These are phyloP conservation scores for Dictyostelium brefeldianum DNA, from an alignment of 78 protist genomes.

Conservation along the genomic window DNA sequence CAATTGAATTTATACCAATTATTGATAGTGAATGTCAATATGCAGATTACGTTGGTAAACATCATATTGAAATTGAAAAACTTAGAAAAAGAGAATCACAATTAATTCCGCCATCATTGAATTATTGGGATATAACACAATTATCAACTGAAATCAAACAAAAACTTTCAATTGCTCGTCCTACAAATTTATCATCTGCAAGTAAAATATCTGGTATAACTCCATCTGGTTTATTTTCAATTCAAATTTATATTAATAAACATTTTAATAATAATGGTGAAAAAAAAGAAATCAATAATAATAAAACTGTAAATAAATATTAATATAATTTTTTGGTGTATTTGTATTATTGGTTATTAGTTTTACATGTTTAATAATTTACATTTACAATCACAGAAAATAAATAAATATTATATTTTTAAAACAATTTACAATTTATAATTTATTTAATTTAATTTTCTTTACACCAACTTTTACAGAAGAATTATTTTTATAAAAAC, in stretches of 20 bases:
- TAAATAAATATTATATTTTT: too few relatives aligned
- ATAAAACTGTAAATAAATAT: not conserved
- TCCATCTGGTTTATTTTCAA: slow-evolving; percentile 48
- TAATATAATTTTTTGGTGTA: too few relatives aligned
- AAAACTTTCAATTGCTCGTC: slow-evolving; percentile 45
- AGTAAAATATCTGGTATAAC: slow-evolving; percentile 70
- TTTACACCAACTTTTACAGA: too few relatives aligned
- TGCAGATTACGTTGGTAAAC: slow-evolving; percentile 30
- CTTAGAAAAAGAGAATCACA: slow-evolving; percentile 42
- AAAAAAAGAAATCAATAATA: slow-evolving; percentile 10
- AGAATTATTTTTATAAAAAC: too few relatives aligned
- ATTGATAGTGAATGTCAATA: slow-evolving; percentile 72
- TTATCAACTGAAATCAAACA: slow-evolving; percentile 72
- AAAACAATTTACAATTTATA: too few relatives aligned
- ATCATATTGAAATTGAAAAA: slow-evolving; percentile 37
- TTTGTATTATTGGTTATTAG: too few relatives aligned
- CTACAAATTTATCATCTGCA: slow-evolving; percentile 63
- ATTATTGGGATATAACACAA: slow-evolving; percentile 40
- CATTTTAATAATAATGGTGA: not conserved
- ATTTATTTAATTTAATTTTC: too few relatives aligned
- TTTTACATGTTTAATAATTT: too few relatives aligned
- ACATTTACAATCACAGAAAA: too few relatives aligned
- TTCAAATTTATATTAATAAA: slow-evolving; percentile 15
- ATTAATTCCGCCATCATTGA: slow-evolving; percentile 1
- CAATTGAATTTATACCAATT: slow-evolving; percentile 5